Evolutionary conservation across 2,329 filamentous ascomycete species (phyloP).

Genomic region (Aspergillus piperis): DNA sequence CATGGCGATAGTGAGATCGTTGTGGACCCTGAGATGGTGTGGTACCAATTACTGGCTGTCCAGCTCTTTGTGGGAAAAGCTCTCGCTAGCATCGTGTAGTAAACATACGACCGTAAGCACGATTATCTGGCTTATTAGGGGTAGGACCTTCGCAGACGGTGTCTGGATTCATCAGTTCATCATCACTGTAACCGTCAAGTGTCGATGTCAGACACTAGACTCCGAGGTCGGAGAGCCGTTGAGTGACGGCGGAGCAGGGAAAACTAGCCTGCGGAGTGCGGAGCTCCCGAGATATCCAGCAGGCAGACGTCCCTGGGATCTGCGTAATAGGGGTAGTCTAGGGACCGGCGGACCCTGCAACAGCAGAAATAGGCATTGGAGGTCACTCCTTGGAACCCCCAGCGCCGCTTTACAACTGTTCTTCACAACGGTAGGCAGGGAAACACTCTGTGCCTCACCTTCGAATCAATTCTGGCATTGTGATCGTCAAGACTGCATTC

Average conservation of each 20-base stretch:
- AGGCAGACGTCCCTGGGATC: conserved; percentile 7
- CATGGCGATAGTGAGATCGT: background rate
- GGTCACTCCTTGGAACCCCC: background rate
- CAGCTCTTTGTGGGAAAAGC: background rate
- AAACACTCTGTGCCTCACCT: background rate
- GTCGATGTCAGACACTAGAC: conserved; percentile 17
- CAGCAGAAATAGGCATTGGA: background rate
- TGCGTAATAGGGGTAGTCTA: conserved; percentile 2
- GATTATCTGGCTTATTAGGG: background rate
- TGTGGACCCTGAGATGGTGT: background rate
- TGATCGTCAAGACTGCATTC: background rate
- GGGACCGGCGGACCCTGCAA: conserved; percentile 7
- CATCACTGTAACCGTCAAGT: background rate
- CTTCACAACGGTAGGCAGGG: background rate
- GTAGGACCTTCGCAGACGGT: background rate
- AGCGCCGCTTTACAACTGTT: background rate
- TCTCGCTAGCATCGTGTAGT: background rate
- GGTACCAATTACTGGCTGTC: background rate
- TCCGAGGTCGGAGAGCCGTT: conserved; percentile 18
- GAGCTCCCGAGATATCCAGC: background rate
- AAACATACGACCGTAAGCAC: background rate
- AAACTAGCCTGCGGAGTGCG: background rate
- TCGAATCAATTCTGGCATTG: background rate
- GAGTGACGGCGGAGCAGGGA: background rate
- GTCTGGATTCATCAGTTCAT: no score